A percentile compares a stretch with the other conserved stretches of the same genome.
phyloP scores from a whole-genome alignment of 225 moss, liverwort and hornwort species.

The Polytrichum commune region DNA sequence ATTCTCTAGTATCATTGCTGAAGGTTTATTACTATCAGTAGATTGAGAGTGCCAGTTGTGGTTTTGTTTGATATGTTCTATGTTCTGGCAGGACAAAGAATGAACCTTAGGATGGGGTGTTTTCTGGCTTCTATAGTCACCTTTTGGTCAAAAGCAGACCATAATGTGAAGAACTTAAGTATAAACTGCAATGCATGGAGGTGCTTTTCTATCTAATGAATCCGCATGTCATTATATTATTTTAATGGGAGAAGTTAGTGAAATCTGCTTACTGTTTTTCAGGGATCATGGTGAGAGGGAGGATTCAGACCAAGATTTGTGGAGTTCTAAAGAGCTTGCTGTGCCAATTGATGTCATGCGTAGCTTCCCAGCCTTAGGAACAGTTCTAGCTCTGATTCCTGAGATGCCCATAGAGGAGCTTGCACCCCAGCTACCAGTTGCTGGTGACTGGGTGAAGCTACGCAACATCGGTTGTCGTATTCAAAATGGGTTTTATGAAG shows the following conservation, averaged over 20 bases:
- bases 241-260: too few species aligned
- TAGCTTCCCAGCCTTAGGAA: slow-evolving; percentile 68
- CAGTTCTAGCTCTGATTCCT: slow-evolving; percentile 62
- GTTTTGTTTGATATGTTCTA: too few species aligned
- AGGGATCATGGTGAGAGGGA: slow-evolving; percentile 36
- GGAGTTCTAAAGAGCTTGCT: slow-evolving; percentile 49
- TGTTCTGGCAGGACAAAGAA: too few species aligned
- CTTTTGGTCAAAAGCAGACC: too few species aligned
- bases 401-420: slow-evolving; percentile 56
- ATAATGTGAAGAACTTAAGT: too few species aligned
- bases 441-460: slow-evolving; percentile 89
- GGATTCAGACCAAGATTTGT: slow-evolving; percentile 38
- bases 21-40: too few species aligned
- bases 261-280: neutral
- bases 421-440: slow-evolving; percentile 40
- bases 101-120: too few species aligned
- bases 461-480: slow-evolving; percentile 74
- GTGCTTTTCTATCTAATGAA: too few species aligned
- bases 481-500: slow-evolving; percentile 63
- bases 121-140: too few species aligned
- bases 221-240: too few species aligned
- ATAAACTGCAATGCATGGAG: neutral
- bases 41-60: too few species aligned
- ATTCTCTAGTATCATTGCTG: too few species aligned
- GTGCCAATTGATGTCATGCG: slow-evolving; percentile 59